Percentiles rank a stretch among this genome's conserved stretches.
Evolutionary conservation across 495 filamentous ascomycete species (phyloP).

Genomic region (Penicillium crystallinum): DNA sequence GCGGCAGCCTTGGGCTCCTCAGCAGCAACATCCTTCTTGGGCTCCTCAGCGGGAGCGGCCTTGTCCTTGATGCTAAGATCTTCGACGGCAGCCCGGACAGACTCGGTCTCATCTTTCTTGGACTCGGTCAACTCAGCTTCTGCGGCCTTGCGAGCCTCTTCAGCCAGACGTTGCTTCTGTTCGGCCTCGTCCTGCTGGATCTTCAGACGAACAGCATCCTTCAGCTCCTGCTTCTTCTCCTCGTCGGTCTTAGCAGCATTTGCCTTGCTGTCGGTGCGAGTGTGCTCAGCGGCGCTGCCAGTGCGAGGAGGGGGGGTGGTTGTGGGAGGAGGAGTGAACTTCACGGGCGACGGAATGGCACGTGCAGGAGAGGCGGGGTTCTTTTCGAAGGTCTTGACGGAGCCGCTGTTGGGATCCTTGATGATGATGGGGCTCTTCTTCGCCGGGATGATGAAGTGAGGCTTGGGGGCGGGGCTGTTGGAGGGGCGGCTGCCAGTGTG

Average conservation of each 20-base stretch:
- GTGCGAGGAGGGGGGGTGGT: conserved; percentile 56
- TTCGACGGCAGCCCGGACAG: conserved; percentile 29
- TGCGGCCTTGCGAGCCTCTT: conserved; percentile 46
- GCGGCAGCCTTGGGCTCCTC: conserved; percentile 5
- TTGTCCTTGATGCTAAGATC: conserved; percentile 40
- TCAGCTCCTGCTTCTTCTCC: conserved; percentile 65
- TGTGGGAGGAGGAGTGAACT: conserved; percentile 59
- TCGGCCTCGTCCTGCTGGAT: conserved; percentile 52
- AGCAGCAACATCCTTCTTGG: conserved; percentile 23
- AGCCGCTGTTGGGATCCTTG: conserved; percentile 70
- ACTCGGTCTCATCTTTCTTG: conserved; percentile 37
- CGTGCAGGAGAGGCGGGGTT: conserved; percentile 51
- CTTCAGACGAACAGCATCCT: conserved; percentile 60
- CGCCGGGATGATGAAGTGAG: conserved; percentile 49
- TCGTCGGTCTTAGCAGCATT: conserved; percentile 54
- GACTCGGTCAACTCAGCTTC: conserved; percentile 41
- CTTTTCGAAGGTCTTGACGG: conserved; percentile 54
- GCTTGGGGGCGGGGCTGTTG: conserved; percentile 47
- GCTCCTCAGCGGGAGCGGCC: conserved; percentile 29
- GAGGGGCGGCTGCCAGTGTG: conserved; percentile 53
- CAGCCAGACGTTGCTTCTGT: conserved; percentile 46
- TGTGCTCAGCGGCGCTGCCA: conserved; percentile 51
- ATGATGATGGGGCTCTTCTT: conserved; percentile 72
- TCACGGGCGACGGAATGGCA: conserved; percentile 52
- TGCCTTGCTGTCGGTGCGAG: conserved; percentile 53